Evolutionary conservation across 2,329 filamentous ascomycete genomes (phyloP), one percentile per base, ranked within the genome.

Genomic region (Colletotrichum lentis): DNA sequence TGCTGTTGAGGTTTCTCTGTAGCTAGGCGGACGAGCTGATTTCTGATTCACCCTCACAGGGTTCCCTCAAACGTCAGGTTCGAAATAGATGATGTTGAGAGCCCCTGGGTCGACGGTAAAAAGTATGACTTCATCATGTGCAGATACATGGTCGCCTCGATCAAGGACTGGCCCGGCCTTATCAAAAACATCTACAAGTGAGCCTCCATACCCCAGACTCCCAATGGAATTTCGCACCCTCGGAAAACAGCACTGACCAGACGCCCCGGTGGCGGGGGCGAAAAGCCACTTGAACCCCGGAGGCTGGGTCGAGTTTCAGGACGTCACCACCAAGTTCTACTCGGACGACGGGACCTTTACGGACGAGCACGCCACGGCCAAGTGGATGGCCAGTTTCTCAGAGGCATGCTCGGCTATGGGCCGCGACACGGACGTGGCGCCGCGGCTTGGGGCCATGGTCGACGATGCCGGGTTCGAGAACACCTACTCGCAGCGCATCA

Each of bases 21-120:
- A 31, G 27, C 27, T 31, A 31, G 27, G 8, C 5, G 27, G 10
- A 35, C 20, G 57, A 14, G 10, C n/a, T 18, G 10, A n/a, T 16
- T 31, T 60, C 31, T 50, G 7, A 37, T 20, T 12, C 37, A 37
- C 31, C n/a, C 3, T 22, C 8, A 69, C 11, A 74, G 70, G 66
- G 88, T 92, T 0, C 91, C 91, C 0, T 84, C 86, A n/a, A 94
- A 94, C 70, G 89, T 93, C 16, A 86, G 88, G 69, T 94, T 94
- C 71, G 87, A 88, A 68, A 85, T 94, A 53, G 90, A 93, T 73
- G 90, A 93, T 73, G 83, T 84, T 75, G 80, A 73, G 22, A 75
- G 75, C 56, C 69, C 39, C 18, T 58, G 39, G 46, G 18, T 59
- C 4, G 62, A 59, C 43, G 43, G 22, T 6, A 46, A 43, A 8